Evolutionary conservation across 1,284 basidiomycete species (phyloP).

Genomic region (Boletus semigastroideus): DNA sequence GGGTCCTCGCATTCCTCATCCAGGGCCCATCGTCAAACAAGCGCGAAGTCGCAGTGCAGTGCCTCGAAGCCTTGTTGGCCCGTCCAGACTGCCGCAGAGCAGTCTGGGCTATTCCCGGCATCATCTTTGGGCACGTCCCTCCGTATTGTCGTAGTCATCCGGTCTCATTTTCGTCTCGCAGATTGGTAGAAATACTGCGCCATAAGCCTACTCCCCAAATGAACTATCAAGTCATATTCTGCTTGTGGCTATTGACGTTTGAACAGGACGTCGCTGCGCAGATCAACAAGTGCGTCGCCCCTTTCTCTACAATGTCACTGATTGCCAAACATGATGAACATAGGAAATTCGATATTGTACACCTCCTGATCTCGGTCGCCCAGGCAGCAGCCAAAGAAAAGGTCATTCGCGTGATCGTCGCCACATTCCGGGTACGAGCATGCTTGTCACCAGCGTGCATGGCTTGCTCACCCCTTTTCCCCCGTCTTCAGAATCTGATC

Average conservation of each 20-base stretch:
- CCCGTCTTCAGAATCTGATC: constrained; percentile 74
- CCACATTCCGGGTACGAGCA: constrained; percentile 76
- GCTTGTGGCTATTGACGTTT: constrained; percentile 93
- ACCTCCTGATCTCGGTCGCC: constrained; percentile 84
- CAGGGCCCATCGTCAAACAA: constrained; percentile 65
- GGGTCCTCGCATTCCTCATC: constrained; percentile 61
- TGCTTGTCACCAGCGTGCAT: background rate
- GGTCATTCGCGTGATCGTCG: constrained; percentile 91
- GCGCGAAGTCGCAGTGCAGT: constrained; percentile 89
- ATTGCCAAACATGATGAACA: background rate
- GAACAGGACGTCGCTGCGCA: constrained; percentile 82
- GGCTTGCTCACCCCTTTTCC: constrained; percentile 1
- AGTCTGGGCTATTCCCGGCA: constrained; percentile 68
- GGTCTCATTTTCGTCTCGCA: constrained; percentile 30
- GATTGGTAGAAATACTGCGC: constrained; percentile 77
- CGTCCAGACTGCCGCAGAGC: constrained; percentile 75
- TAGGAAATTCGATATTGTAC: constrained; percentile 88
- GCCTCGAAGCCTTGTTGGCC: constrained; percentile 83
- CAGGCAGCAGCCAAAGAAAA: constrained; percentile 96
- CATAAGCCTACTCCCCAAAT: constrained; percentile 84
- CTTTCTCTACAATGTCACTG: background rate
- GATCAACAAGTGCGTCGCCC: constrained; percentile 65
- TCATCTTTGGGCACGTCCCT: constrained; percentile 58
- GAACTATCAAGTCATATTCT: constrained; percentile 91
- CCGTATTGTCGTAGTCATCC: background rate